Evolutionary conservation across 2,329 filamentous ascomycete species (phyloP).

Genomic region (Colletotrichum destructivum): DNA sequence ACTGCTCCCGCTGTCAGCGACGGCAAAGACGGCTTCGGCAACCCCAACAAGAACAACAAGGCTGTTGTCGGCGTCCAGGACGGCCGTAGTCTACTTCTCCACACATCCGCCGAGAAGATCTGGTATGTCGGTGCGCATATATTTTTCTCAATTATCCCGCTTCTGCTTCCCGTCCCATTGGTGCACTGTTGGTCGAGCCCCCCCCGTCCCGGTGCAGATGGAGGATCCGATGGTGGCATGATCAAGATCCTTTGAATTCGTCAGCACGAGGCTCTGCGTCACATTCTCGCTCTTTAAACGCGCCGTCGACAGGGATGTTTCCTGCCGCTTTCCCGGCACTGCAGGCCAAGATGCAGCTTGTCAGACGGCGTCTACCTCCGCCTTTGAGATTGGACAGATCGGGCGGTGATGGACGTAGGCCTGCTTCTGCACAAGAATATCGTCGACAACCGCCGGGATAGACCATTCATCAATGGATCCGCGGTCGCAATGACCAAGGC

Average conservation of each 20-base stretch:
- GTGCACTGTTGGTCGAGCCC: not conserved
- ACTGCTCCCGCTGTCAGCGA: constrained; percentile 23
- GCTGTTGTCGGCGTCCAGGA: constrained; percentile 1
- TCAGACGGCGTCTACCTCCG: not conserved
- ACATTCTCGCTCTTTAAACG: constrained; percentile 5
- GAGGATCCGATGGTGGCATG: not conserved
- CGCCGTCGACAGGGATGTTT: constrained; percentile 22
- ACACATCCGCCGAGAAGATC: constrained; percentile 35
- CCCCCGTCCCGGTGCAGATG: not conserved
- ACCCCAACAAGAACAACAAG: not conserved
- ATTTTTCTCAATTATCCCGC: constrained; percentile 4
- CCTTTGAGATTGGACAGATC: not conserved
- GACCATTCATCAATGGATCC: not conserved
- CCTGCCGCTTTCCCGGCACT: not conserved
- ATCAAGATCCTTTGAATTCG: not conserved
- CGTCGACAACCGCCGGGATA: too few species aligned
- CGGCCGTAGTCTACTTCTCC: constrained; percentile 27
- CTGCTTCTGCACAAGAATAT: not conserved
- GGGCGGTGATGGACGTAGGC: not conserved
- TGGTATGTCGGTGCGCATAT: constrained; percentile 38
- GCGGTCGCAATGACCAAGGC: not conserved
- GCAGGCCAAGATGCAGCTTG: constrained; percentile 35
- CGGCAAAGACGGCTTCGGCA: constrained; percentile 31
- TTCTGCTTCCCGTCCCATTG: not conserved
- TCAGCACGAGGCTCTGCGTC: constrained; percentile 19